These are phyloP conservation scores for Gloeopeniophorella convolvens DNA, from an alignment of 768 basidiomycete species.

Conservation along the genomic window DNA sequence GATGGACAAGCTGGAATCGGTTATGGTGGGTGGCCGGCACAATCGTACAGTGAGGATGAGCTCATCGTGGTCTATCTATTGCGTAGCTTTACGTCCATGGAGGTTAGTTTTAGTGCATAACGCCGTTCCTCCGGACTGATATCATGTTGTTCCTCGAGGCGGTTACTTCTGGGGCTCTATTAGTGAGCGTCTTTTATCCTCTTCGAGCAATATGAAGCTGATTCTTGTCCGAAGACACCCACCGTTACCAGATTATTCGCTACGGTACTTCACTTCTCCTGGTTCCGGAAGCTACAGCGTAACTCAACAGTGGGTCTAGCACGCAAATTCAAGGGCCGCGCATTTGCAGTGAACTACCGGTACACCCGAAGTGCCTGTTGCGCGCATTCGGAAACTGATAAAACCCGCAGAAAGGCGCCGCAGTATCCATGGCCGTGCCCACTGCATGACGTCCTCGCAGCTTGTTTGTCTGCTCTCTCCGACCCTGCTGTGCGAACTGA, in stretches of 20 bases:
- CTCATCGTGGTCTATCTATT: conserved; percentile 12
- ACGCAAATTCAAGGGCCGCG: conserved; percentile 63
- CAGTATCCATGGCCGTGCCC: conserved; percentile 83
- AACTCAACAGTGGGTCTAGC: too few species aligned
- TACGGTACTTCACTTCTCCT: conserved; percentile 35
- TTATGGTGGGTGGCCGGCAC: conserved; percentile 40
- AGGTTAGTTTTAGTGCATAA: conserved; percentile 31
- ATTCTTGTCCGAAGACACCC: conserved; percentile 37
- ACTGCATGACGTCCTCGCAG: conserved; percentile 69
- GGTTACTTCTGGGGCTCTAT: conserved; percentile 63
- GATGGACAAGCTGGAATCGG: conserved; percentile 50
- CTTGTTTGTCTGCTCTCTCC: conserved; percentile 39
- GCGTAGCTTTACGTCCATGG: conserved; percentile 60
- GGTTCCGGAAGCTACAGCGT: too few species aligned
- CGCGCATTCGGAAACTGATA: neutral
- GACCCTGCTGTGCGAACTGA: too few species aligned
- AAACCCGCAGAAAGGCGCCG: conserved; percentile 55
- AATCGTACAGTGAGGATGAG: neutral
- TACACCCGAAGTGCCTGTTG: conserved; percentile 17
- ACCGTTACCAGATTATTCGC: conserved; percentile 53
- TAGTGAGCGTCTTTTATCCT: conserved; percentile 32
- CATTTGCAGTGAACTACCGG: conserved; percentile 57
- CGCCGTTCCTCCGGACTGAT: neutral
- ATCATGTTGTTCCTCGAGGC: conserved; percentile 31
- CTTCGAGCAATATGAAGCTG: neutral